A percentile compares a stretch with the other conserved stretches of the same genome.
Conservation (phyloP, 169 alveolate genomes). For the Eimeria maxima region DNA sequence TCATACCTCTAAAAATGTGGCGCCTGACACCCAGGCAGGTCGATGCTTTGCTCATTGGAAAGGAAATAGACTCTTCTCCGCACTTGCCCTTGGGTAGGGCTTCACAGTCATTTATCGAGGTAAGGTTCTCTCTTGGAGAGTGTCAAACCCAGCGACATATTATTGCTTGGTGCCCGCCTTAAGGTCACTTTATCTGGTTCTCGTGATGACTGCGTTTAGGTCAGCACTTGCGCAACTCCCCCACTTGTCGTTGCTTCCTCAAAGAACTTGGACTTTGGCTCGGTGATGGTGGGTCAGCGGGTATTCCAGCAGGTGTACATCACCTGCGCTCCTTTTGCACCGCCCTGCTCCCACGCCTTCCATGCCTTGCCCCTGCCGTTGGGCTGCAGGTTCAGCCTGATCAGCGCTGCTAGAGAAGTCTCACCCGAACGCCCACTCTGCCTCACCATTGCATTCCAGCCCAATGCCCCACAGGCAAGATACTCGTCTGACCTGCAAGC, state of each 20-base stretch:
- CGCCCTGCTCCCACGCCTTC: slow-evolving; percentile 17
- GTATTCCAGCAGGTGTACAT: slow-evolving; percentile 23
- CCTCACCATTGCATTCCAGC: slow-evolving; percentile 75
- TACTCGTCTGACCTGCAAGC: not conserved
- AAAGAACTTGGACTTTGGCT: slow-evolving; percentile 68
- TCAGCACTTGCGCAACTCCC: slow-evolving; percentile 79
- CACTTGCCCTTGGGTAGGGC: not conserved
- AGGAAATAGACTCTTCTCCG: not conserved
- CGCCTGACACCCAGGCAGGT: slow-evolving; percentile 70
- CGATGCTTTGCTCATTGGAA: slow-evolving; percentile 42
- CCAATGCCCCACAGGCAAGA: slow-evolving; percentile 73
- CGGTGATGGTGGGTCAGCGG: slow-evolving; percentile 74
- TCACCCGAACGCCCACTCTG: slow-evolving; percentile 64
- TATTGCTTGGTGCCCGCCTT: not conserved
- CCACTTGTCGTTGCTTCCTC: slow-evolving; percentile 71
- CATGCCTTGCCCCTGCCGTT: slow-evolving; percentile 67
- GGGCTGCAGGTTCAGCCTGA: slow-evolving; percentile 73
- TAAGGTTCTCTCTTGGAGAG: not conserved
- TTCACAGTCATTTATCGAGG: slow-evolving; percentile 56
- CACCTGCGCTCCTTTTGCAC: slow-evolving; percentile 35
- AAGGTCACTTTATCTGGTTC: not conserved
- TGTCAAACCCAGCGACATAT: not conserved
- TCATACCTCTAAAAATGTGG: slow-evolving; percentile 35
- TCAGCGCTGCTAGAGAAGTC: slow-evolving; percentile 73
- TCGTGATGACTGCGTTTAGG: not conserved